Evolutionary conservation across 176 grass and related monocot genomes (phyloP).

Genomic region (Avena eriantha): DNA sequence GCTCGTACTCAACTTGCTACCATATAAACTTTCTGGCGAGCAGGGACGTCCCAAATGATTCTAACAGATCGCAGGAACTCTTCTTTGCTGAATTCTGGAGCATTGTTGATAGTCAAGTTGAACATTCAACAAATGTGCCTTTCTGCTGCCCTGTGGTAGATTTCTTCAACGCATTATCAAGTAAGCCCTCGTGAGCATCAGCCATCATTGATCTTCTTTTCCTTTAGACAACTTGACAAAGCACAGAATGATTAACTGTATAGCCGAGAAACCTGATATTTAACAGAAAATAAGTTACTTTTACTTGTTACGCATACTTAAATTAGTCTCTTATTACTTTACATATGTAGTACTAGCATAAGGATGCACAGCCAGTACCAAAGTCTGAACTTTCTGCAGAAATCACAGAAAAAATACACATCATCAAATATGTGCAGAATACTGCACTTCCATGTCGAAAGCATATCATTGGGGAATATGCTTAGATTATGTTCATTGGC

Average conservation of each 20-base stretch:
- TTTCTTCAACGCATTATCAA: not conserved
- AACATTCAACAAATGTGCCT: not conserved
- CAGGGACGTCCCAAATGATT: not conserved
- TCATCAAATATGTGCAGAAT: not conserved
- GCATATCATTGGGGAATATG: not conserved
- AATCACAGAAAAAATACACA: not conserved
- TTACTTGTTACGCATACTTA: not conserved
- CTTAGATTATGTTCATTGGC: not conserved
- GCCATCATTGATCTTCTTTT: not conserved
- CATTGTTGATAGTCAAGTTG: not conserved
- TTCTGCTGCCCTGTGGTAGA: not conserved
- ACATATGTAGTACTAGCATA: not conserved
- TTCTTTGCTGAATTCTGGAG: constrained; percentile 19
- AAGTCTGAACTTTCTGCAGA: constrained; percentile 3
- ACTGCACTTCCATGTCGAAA: not conserved
- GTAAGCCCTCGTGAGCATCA: not conserved
- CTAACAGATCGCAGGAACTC: not conserved
- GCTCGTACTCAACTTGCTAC: not conserved
- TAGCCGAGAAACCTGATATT: not conserved
- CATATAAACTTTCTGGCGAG: constrained; percentile 6
- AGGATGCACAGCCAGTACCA: not conserved
- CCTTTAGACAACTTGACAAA: constrained; percentile 2
- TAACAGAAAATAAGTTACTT: not conserved
- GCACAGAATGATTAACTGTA: not conserved
- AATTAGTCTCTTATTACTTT: not conserved